phyloP scores from a whole-genome alignment of 352 stramenopile genomes.

The Peronospora destructor region DNA sequence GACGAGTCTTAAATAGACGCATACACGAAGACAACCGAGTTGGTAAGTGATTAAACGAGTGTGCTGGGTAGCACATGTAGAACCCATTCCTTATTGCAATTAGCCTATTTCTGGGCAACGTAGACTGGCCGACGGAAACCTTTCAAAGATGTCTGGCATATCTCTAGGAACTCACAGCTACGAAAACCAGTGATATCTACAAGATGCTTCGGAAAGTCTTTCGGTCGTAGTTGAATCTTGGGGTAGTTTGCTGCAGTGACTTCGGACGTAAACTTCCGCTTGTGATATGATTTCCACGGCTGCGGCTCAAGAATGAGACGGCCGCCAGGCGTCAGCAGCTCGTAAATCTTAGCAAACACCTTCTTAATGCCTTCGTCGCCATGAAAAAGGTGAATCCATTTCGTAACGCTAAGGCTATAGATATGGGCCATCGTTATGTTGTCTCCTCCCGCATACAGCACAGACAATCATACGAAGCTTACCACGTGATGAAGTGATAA shows the following conservation, averaged over 20 bases:
- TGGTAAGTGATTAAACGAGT: slow-evolving; percentile 20
- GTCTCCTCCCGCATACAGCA: background rate
- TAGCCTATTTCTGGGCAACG: slow-evolving; percentile 53
- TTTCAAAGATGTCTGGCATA: slow-evolving; percentile 70
- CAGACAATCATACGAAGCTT: slow-evolving; percentile 5
- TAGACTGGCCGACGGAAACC: slow-evolving; percentile 73
- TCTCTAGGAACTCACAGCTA: slow-evolving; percentile 61
- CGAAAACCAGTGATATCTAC: slow-evolving; percentile 52
- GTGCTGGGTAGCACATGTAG: slow-evolving; percentile 9
- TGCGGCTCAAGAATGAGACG: slow-evolving; percentile 81
- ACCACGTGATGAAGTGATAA: slow-evolving; percentile 82
- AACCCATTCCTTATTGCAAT: slow-evolving; percentile 1
- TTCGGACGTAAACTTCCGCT: slow-evolving; percentile 80
- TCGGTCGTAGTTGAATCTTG: slow-evolving; percentile 62
- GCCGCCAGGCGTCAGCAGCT: slow-evolving; percentile 55
- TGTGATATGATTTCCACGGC: slow-evolving; percentile 85
- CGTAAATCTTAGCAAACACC: slow-evolving; percentile 63
- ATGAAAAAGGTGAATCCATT: slow-evolving; percentile 88
- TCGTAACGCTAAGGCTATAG: slow-evolving; percentile 80
- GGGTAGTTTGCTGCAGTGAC: slow-evolving; percentile 62
- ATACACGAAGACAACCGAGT: slow-evolving; percentile 28
- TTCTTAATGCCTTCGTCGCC: slow-evolving; percentile 77
- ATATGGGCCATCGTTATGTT: background rate
- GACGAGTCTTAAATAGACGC: slow-evolving; percentile 28
- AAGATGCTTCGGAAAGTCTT: slow-evolving; percentile 63